Evolutionary conservation across 163 green algal genomes (phyloP), one percentile per base, ranked within the genome.

Genomic region (Scenedesmus sp.): DNA sequence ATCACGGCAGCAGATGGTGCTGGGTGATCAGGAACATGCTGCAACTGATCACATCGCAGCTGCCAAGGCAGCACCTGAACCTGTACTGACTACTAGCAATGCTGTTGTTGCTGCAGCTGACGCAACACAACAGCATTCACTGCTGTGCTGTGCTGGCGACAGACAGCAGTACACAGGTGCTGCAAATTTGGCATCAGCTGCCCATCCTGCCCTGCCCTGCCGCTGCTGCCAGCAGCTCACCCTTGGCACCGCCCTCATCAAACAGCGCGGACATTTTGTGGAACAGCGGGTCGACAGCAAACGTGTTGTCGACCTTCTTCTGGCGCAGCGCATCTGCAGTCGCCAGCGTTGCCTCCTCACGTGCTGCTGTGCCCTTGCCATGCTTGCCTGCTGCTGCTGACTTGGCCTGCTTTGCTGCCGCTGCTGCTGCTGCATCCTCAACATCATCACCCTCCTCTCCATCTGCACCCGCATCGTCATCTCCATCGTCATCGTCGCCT

Each of bases 241-340:
- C 81, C 70, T 82, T 56, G 49, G 89, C 89, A 15, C 89, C 89
- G 22, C 83, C 89, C 43, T 90, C 83, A 76, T 92, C 89, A 87
- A 92, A 92, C 16, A 89, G 83, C 42, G 83, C 81, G 22, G 53
- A 83, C 82, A 90, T 92, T 22, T 82, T 82, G 33, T 92, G 89
- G 59, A 90, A 92, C 72, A 92, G 83, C 33, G 89, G 89, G 83
- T 92, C 89, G 4, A 86, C 73, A 4, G 40, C 89, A 73, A 90
- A 87, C 2, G 68, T 87, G 18, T 46, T 81, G 40, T 87, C 89
- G 3, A 46, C 30, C 40, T 72, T 68, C 76, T 92, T 92, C 46
- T 30, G 22, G 26, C 46, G 42, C 10, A 92, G 83, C 40, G 68
- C 49, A 9, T 87, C 83, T 43, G 82, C 37, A 20, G 24, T 73